These are phyloP conservation scores for Gymnopus androsaceus DNA, from an alignment of 1,284 basidiomycete genomes.

Conservation along the genomic window DNA sequence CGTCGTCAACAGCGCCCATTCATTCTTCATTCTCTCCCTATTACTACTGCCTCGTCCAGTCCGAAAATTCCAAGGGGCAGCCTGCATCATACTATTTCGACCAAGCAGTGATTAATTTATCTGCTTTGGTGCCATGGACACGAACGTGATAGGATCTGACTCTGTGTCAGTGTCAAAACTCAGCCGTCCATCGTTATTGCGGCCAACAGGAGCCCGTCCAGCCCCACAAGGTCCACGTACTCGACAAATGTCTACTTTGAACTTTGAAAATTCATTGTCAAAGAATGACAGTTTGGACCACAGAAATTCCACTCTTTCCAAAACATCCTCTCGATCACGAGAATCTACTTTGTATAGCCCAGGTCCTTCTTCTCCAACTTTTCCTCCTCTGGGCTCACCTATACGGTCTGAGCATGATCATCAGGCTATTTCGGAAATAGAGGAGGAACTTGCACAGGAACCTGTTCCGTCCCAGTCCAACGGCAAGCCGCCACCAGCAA, in stretches of 20 bases:
- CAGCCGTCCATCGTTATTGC: slow-evolving; percentile 1
- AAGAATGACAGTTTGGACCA: background rate
- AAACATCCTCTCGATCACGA: slow-evolving; percentile 3
- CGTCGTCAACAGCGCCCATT: background rate
- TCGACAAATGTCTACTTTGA: background rate
- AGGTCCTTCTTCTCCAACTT: slow-evolving; percentile 8
- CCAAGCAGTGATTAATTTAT: too few species aligned
- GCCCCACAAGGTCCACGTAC: slow-evolving; percentile 12
- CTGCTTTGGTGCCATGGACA: too few species aligned
- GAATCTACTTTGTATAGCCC: slow-evolving; percentile 13
- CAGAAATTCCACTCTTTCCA: slow-evolving; percentile 7
- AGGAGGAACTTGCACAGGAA: background rate
- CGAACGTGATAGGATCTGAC: slow-evolving; percentile 8
- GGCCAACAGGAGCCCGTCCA: slow-evolving; percentile 5
- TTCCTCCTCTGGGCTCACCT: background rate
- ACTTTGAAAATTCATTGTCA: background rate
- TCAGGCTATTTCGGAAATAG: background rate
- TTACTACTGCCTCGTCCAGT: background rate
- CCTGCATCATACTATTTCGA: too few species aligned
- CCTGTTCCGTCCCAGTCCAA: too few species aligned
- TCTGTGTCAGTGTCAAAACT: background rate
- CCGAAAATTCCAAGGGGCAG: background rate
- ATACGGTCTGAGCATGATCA: background rate
- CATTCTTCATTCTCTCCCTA: background rate
- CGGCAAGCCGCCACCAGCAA: background rate